Evolutionary conservation across 208 protist species (phyloP).

Genomic region (Leishmania amazonensis): DNA sequence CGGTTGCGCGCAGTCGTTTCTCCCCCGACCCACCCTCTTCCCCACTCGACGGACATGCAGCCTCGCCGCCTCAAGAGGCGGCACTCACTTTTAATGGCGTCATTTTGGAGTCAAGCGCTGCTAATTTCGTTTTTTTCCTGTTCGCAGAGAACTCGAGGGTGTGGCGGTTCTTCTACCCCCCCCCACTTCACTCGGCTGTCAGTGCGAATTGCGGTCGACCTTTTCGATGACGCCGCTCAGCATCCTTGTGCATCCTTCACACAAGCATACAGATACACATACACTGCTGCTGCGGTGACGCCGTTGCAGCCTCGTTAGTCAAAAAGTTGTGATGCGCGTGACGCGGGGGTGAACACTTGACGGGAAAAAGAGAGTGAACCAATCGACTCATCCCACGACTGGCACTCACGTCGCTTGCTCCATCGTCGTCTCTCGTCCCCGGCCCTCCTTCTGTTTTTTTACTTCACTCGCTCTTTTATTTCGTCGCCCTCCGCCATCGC

Average conservation of each 20-base stretch:
- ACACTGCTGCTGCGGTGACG: neutral
- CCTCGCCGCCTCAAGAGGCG: neutral
- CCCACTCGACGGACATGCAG: neutral
- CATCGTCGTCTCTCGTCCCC: neutral
- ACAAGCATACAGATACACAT: constrained; percentile 1
- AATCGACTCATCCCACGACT: neutral
- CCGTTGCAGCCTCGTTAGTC: neutral
- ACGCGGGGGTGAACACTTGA: neutral
- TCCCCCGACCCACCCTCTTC: neutral
- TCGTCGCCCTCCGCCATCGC: neutral
- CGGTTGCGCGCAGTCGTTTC: neutral
- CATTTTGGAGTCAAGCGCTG: neutral
- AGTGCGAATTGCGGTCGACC: neutral
- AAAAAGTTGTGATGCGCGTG: neutral
- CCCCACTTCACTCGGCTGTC: neutral
- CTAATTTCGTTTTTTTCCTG: neutral
- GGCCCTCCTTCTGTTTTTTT: neutral
- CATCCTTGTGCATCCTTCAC: constrained; percentile 2
- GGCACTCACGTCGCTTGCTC: neutral
- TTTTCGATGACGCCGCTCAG: neutral
- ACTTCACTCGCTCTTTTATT: neutral
- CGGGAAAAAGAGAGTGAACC: neutral
- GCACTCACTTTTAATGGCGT: neutral
- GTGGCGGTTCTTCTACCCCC: neutral
- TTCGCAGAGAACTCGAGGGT: neutral